Conservation (phyloP, 495 filamentous ascomycete species). For the Polyplosphaeria fusca region DNA sequence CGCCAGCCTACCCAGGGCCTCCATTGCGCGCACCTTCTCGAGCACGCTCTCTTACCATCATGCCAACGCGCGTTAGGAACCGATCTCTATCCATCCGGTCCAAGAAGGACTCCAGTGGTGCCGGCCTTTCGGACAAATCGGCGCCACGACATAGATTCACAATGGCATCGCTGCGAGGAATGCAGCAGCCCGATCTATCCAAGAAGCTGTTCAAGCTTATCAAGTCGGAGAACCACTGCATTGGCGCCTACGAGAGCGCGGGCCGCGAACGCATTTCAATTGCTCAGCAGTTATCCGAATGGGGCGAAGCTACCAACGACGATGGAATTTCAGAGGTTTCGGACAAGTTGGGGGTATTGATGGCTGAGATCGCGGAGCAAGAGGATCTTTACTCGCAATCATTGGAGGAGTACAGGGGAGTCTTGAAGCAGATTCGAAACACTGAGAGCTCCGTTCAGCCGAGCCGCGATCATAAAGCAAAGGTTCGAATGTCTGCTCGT, state of each 20-base stretch:
- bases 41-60: constrained; percentile 33
- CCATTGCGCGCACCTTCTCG: constrained; percentile 31
- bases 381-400: constrained; percentile 84
- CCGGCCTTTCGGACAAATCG: constrained; percentile 27
- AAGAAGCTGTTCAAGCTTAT: constrained; percentile 83
- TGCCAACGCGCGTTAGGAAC: constrained; percentile 36
- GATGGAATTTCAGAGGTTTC: constrained; percentile 82
- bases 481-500: constrained; percentile 39
- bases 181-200: constrained; percentile 78
- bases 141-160: constrained; percentile 64
- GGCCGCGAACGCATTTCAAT: constrained; percentile 76
- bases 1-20: constrained; percentile 25
- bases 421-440: constrained; percentile 87
- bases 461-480: constrained; percentile 74
- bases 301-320: constrained; percentile 87
- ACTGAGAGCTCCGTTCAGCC: constrained; percentile 93
- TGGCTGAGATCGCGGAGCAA: constrained; percentile 87
- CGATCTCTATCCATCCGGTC: constrained; percentile 46
- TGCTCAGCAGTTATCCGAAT: constrained; percentile 88
- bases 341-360: constrained; percentile 89
- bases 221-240: constrained; percentile 83
- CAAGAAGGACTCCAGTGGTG: constrained; percentile 36
- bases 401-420: constrained; percentile 72
- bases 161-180: constrained; percentile 75
- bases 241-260: constrained; percentile 77